phyloP scores from a whole-genome alignment of 805 yeast species.

The Cyberlindnera mrakii region DNA sequence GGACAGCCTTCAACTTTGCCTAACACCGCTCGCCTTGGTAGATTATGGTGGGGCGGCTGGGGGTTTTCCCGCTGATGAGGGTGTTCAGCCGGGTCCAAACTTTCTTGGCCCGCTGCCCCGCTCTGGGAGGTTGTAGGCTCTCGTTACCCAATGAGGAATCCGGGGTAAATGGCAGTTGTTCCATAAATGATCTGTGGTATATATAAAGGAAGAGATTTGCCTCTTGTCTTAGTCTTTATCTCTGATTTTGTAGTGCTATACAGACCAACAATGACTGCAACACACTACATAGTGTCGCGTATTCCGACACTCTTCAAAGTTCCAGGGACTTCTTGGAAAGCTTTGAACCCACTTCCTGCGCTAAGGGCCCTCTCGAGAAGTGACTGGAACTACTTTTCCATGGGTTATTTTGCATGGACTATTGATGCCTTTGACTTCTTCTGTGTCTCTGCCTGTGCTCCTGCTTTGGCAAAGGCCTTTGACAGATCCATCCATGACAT shows the following conservation, averaged over 20 bases:
- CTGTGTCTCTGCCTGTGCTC: slow-evolving; percentile 49
- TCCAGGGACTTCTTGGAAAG: slow-evolving; percentile 21
- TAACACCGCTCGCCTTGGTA: no score
- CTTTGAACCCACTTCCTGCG: slow-evolving; percentile 39
- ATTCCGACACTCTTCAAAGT: slow-evolving; percentile 23
- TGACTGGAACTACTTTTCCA: slow-evolving; percentile 52
- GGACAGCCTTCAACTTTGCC: no score
- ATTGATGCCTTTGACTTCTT: slow-evolving; percentile 73
- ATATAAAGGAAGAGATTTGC: no score
- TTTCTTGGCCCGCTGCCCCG: background rate
- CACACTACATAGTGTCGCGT: slow-evolving; percentile 20
- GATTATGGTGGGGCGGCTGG: no score
- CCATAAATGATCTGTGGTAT: no score
- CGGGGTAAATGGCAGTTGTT: background rate
- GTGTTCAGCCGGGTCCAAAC: no score
- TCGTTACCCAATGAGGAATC: background rate
- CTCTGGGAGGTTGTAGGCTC: background rate
- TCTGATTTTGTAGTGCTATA: background rate
- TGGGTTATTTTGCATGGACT: slow-evolving; percentile 64
- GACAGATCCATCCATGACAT: slow-evolving; percentile 39
- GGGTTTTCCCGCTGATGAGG: no score
- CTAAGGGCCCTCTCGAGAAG: slow-evolving; percentile 29
- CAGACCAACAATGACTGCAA: background rate
- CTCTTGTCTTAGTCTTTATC: background rate
- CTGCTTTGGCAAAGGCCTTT: slow-evolving; percentile 44